Conservation (phyloP, 164 flowering plant species). For the Piper betle region DNA sequence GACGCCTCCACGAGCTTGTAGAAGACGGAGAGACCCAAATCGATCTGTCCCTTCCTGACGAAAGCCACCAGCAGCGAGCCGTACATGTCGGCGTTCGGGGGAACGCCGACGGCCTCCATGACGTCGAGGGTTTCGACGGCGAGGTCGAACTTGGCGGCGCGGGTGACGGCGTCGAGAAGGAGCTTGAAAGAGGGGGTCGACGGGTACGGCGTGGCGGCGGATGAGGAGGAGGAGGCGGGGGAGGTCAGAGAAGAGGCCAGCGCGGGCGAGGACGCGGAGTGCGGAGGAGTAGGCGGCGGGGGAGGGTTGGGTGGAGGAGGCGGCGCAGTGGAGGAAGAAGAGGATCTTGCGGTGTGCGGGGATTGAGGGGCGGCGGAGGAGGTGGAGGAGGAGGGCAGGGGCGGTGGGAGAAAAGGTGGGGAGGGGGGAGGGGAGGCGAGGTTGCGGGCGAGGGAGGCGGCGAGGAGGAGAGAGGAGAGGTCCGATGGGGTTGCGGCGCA, state of each 20-base stretch:
- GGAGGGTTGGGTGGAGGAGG: conserved; percentile 50
- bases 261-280: conserved; percentile 32
- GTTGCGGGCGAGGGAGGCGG: conserved; percentile 51
- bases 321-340: conserved; percentile 74
- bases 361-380: conserved; percentile 42
- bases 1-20: conserved; percentile 36
- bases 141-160: conserved; percentile 41
- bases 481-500: conserved; percentile 9
- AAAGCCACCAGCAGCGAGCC: conserved; percentile 58
- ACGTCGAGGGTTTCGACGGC: conserved; percentile 57
- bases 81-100: conserved; percentile 33
- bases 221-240: conserved; percentile 34
- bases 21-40: conserved; percentile 53
- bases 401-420: conserved; percentile 42
- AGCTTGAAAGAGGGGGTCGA: conserved; percentile 46
- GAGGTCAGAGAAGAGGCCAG: conserved; percentile 34
- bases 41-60: conserved; percentile 46
- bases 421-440: conserved; percentile 37
- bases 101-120: conserved; percentile 43
- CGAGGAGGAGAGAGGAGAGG: conserved; percentile 39
- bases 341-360: conserved; percentile 42
- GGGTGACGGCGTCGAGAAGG: conserved; percentile 49
- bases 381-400: conserved; percentile 33
- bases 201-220: conserved; percentile 48
- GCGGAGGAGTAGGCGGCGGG: conserved; percentile 40